phyloP scores from a whole-genome alignment of 805 yeast genomes.

The Suhomyces faveliae region DNA sequence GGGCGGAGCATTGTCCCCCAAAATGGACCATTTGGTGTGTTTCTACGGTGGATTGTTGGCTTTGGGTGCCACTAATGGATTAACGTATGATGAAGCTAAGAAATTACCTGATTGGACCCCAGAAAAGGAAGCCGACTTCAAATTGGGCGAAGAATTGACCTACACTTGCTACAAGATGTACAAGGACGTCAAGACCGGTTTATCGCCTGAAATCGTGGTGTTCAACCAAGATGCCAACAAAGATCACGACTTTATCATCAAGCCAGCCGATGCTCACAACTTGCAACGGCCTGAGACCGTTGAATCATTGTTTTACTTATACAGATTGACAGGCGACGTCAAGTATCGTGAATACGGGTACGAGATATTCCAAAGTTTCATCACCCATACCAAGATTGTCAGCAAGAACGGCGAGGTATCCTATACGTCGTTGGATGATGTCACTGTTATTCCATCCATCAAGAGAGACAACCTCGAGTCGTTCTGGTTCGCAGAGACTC shows the following conservation, averaged over 20 bases:
- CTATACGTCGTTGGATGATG: constrained; percentile 67
- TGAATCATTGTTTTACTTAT: constrained; percentile 78
- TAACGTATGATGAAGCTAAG: constrained; percentile 53
- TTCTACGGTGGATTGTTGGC: constrained; percentile 88
- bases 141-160: constrained; percentile 71
- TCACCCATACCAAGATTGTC: constrained; percentile 52
- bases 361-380: constrained; percentile 74
- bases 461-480: constrained; percentile 78
- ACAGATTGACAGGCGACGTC: constrained; percentile 74
- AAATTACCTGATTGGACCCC: constrained; percentile 56
- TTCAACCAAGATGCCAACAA: constrained; percentile 58
- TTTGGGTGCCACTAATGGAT: constrained; percentile 84
- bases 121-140: constrained; percentile 59
- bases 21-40: constrained; percentile 93
- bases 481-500: constrained; percentile 91
- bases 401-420: constrained; percentile 43
- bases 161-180: constrained; percentile 85
- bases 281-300: constrained; percentile 93
- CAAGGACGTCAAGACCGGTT: constrained; percentile 66
- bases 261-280: constrained; percentile 74
- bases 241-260: constrained; percentile 61
- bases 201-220: constrained; percentile 85
- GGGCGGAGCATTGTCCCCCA: constrained; percentile 55
- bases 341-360: constrained; percentile 88
- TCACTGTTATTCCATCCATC: constrained; percentile 53